A percentile compares a stretch with the other conserved stretches of the same genome.
Evolutionary conservation across 768 basidiomycete species (phyloP).

Genomic region (Epithele typhae): DNA sequence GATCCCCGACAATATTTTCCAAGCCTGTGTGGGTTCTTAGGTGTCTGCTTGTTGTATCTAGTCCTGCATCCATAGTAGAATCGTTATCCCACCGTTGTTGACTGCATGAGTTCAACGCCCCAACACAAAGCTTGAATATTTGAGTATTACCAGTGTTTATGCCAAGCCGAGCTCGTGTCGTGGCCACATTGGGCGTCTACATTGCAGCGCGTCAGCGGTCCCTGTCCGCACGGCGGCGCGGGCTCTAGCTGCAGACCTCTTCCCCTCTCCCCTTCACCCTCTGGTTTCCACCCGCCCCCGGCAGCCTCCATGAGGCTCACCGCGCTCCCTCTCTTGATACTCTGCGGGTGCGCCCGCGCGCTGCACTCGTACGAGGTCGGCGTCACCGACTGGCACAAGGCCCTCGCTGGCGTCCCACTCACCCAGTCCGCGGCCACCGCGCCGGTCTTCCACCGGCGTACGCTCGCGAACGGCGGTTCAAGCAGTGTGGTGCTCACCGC

Average conservation of each 20-base stretch:
- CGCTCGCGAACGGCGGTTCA: conserved; percentile 22
- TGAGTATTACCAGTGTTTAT: too few species aligned
- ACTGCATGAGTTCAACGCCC: too few species aligned
- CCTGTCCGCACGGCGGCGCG: too few species aligned
- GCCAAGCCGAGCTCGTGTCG: too few species aligned
- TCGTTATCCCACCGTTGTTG: too few species aligned
- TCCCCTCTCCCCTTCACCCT: background rate
- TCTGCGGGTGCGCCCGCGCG: conserved; percentile 13
- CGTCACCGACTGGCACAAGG: conserved; percentile 84
- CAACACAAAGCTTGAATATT: too few species aligned
- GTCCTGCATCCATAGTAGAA: too few species aligned
- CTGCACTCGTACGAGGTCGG: conserved; percentile 70
- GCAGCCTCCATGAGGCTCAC: conserved; percentile 15
- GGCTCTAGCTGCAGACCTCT: too few species aligned
- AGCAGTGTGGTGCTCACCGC: conserved; percentile 57
- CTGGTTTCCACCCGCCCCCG: background rate
- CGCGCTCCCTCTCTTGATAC: background rate
- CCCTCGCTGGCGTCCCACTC: conserved; percentile 69
- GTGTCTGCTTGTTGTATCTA: too few species aligned
- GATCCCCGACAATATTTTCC: conserved; percentile 32
- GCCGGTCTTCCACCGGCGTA: conserved; percentile 53
- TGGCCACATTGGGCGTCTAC: too few species aligned
- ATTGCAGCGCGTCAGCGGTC: too few species aligned
- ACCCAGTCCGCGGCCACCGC: conserved; percentile 43
- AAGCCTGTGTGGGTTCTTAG: conserved; percentile 16